phyloP scores from a whole-genome alignment of 306 rosid genomes.

The apple (Malus domestica) region ASM211411v1 NC_041792.1:30269907-30270406 shows the following conservation, averaged over 20 bases:
- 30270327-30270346: constrained; percentile 7
- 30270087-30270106: constrained; percentile 77
- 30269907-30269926: not conserved
- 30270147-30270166: constrained; percentile 58
- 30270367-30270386: not conserved
- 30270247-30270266: constrained; percentile 65
- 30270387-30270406: not conserved
- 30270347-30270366: constrained; percentile 10
- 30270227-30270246: constrained; percentile 83
- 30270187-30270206: constrained; percentile 55
- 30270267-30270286: constrained; percentile 11
- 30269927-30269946: not conserved
- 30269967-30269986: not conserved
- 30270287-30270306: constrained; percentile 1
- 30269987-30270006: not conserved
- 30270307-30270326: not conserved
- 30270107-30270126: constrained; percentile 64
- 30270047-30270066: constrained; percentile 83
- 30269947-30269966: not conserved
- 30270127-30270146: constrained; percentile 63
- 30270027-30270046: constrained; percentile 33
- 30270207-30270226: constrained; percentile 86
- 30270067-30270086: constrained; percentile 86
- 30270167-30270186: constrained; percentile 77
- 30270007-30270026: not conserved